A percentile compares a stretch with the other conserved stretches of the same genome.
Evolutionary conservation across 176 grass and related monocot species (phyloP).

Genomic region (Eremochloa ophiuroides): DNA sequence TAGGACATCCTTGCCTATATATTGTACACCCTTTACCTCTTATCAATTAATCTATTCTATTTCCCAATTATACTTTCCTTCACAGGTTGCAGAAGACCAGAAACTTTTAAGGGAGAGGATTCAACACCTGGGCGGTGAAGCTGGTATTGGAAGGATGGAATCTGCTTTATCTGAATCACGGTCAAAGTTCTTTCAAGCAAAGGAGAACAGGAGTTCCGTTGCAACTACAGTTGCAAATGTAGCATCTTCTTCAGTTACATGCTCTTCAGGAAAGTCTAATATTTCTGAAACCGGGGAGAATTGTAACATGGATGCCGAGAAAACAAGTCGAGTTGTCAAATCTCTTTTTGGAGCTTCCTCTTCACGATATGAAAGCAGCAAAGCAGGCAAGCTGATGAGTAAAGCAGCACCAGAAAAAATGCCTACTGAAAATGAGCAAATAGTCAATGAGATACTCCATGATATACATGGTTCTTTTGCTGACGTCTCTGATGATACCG

Average conservation of each 20-base stretch:
- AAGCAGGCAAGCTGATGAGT: background rate
- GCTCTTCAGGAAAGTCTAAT: slow-evolving; percentile 22
- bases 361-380: slow-evolving; percentile 16
- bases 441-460: slow-evolving; percentile 97
- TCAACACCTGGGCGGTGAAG: slow-evolving; percentile 56
- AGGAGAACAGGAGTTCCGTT: slow-evolving; percentile 33
- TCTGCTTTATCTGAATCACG: slow-evolving; percentile 65
- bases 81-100: slow-evolving; percentile 78
- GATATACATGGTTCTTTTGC: slow-evolving; percentile 41
- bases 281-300: slow-evolving; percentile 28
- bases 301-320: slow-evolving; percentile 16
- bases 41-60: no score
- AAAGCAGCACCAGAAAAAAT: slow-evolving; percentile 29
- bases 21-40: no score
- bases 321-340: slow-evolving; percentile 30
- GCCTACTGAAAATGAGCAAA: slow-evolving; percentile 74
- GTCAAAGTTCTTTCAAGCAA: slow-evolving; percentile 70
- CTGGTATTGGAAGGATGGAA: slow-evolving; percentile 79
- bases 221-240: slow-evolving; percentile 24
- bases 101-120: slow-evolving; percentile 74
- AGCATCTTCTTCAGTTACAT: slow-evolving; percentile 29
- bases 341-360: slow-evolving; percentile 45
- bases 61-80: no score
- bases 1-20: no score
- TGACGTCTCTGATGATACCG: slow-evolving; percentile 33